These are phyloP conservation scores for Berkeleyomyces rouxiae DNA, from an alignment of 2,329 filamentous ascomycete genomes.

Conservation along the genomic window DNA sequence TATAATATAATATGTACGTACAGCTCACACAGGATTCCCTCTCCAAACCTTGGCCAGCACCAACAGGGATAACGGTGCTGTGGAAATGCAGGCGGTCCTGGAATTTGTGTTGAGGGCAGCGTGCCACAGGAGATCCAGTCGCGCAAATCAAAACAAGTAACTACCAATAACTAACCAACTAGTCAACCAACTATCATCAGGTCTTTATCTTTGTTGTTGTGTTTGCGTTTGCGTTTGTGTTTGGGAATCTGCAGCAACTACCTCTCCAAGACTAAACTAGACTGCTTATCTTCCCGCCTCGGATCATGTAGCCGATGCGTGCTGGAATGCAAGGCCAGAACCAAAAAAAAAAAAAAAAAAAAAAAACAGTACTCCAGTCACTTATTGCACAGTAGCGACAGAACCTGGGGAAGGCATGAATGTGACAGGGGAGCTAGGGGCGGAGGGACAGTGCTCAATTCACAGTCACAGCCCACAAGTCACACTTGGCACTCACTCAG, in stretches of 20 bases:
- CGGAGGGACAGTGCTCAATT: neutral
- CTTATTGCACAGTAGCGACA: neutral
- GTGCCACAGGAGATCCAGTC: neutral
- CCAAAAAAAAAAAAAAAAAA: too few species aligned
- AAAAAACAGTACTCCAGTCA: neutral
- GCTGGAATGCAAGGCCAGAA: too few species aligned
- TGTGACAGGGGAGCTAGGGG: neutral
- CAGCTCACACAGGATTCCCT: neutral
- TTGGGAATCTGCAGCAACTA: too few species aligned
- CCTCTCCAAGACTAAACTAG: too few species aligned
- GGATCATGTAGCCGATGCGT: too few species aligned
- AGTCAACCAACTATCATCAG: neutral
- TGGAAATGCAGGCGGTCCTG: neutral
- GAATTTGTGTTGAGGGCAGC: neutral
- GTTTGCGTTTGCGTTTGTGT: too few species aligned
- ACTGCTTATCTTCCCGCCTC: too few species aligned
- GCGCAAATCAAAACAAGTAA: neutral
- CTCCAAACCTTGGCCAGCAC: neutral
- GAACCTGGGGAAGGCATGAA: neutral
- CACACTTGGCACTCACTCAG: too few species aligned
- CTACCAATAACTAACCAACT: neutral
- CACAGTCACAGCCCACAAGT: too few species aligned
- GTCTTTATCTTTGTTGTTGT: too few species aligned
- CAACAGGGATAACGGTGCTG: neutral
- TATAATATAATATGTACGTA: too few species aligned